Evolutionary conservation across 306 rosid species (phyloP).

Genomic region (Cicer judaicum): DNA sequence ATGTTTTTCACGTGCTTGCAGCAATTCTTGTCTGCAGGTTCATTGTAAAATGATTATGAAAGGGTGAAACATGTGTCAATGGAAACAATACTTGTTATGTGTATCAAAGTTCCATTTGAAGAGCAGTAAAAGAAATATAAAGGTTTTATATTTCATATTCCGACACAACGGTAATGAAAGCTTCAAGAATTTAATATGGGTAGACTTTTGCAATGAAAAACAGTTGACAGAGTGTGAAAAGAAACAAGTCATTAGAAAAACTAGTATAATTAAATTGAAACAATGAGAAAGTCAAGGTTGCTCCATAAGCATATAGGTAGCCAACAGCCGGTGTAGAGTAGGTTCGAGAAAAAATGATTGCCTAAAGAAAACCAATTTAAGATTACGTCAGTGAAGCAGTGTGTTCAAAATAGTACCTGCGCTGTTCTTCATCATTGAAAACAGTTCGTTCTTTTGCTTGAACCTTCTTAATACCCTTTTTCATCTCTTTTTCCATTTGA

Average conservation of each 20-base stretch:
- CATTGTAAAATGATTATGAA: slow-evolving; percentile 17
- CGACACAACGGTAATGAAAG: slow-evolving; percentile 9
- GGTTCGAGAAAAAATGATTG: background rate
- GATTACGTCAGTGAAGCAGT: slow-evolving; percentile 30
- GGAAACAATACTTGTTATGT: background rate
- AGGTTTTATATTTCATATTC: slow-evolving; percentile 29
- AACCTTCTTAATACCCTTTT: slow-evolving; percentile 70
- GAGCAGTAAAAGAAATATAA: slow-evolving; percentile 10
- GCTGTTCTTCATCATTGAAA: slow-evolving; percentile 92
- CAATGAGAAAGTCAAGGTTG: background rate
- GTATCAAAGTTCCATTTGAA: slow-evolving; percentile 2
- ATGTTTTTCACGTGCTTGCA: slow-evolving; percentile 77
- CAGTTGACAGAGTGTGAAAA: background rate
- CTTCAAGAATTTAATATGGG: slow-evolving; percentile 26
- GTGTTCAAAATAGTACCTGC: slow-evolving; percentile 62
- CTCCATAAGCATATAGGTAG: slow-evolving; percentile 22
- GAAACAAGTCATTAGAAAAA: background rate
- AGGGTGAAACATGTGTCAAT: slow-evolving; percentile 13
- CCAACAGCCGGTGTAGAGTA: slow-evolving; percentile 9
- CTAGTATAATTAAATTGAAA: background rate
- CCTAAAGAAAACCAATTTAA: slow-evolving; percentile 12
- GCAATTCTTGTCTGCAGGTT: slow-evolving; percentile 71
- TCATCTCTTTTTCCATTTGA: slow-evolving; percentile 70
- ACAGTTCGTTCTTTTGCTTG: slow-evolving; percentile 68
- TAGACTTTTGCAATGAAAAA: slow-evolving; percentile 26